Percentiles rank a stretch among this genome's conserved stretches.
Conservation (phyloP, 805 yeast genomes). For the Monosporozyma aerobia region DNA sequence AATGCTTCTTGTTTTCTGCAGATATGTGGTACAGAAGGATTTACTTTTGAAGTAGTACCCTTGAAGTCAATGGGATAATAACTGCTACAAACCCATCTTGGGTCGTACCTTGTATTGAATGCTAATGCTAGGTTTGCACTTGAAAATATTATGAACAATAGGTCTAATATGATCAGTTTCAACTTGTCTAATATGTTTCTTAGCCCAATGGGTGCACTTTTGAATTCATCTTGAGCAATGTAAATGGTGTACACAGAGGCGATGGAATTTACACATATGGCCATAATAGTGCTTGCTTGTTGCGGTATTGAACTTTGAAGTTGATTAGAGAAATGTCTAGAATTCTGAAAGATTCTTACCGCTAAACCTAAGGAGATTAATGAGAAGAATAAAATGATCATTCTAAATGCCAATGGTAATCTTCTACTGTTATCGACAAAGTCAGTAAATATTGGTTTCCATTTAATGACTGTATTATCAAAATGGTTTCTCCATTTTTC, state of each 20-base stretch:
- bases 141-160: constrained; percentile 78
- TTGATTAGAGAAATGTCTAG: constrained; percentile 16
- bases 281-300: constrained; percentile 89
- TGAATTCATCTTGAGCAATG: constrained; percentile 84
- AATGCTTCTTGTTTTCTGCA: constrained; percentile 74
- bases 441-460: constrained; percentile 52
- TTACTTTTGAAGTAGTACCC: background rate
- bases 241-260: constrained; percentile 72
- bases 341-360: constrained; percentile 40
- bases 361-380: constrained; percentile 68
- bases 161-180: constrained; percentile 70
- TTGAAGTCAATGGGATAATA: constrained; percentile 9
- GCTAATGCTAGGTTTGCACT: constrained; percentile 82
- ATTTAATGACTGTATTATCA: constrained; percentile 49
- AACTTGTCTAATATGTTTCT: constrained; percentile 79
- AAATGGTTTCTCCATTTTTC: constrained; percentile 26
- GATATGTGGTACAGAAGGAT: constrained; percentile 39
- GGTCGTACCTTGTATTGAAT: constrained; percentile 72
- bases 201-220: constrained; percentile 85
- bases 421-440: constrained; percentile 67
- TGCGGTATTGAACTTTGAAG: constrained; percentile 39
- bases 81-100: constrained; percentile 65
- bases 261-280: constrained; percentile 70
- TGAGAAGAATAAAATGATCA: constrained; percentile 49
- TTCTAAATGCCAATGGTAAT: constrained; percentile 67